These are phyloP conservation scores for Orbilia brochopaga DNA, from an alignment of 2,329 filamentous ascomycete species.

Conservation along the genomic window DNA sequence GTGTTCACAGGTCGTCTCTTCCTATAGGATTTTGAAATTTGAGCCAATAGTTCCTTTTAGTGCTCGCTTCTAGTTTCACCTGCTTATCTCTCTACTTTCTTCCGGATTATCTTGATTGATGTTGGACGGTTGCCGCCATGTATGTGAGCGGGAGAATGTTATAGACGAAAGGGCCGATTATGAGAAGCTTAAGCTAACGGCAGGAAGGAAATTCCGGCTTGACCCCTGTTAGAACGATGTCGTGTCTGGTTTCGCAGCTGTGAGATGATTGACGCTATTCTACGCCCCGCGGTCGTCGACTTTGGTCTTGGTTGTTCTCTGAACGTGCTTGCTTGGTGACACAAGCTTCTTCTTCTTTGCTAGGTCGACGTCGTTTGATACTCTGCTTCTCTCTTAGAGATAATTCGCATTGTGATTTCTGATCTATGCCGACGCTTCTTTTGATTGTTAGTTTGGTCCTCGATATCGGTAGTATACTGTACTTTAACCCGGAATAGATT, in stretches of 20 bases:
- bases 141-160: not conserved
- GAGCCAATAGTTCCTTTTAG: slow-evolving; percentile 35
- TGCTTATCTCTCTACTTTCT: slow-evolving; percentile 13
- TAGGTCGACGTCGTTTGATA: not conserved
- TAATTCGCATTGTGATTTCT: slow-evolving; percentile 2
- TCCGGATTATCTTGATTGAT: slow-evolving; percentile 15
- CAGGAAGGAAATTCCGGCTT: not conserved
- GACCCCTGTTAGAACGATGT: not conserved
- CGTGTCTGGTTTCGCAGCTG: not conserved
- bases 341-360: not conserved
- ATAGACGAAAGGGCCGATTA: slow-evolving; percentile 2
- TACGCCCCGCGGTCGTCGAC: not conserved
- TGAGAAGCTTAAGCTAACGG: not conserved
- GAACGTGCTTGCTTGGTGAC: not conserved
- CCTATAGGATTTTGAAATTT: slow-evolving; percentile 51
- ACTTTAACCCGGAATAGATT: slow-evolving; percentile 27
- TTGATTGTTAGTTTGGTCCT: not conserved
- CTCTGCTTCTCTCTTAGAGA: not conserved
- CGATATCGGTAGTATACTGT: slow-evolving; percentile 2
- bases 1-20: slow-evolving; percentile 48
- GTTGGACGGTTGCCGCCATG: slow-evolving; percentile 4
- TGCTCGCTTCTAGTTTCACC: slow-evolving; percentile 4
- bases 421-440: too few relatives aligned
- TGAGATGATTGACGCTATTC: not conserved
- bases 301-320: not conserved